Evolutionary conservation across 148 eudicot genomes (phyloP), one percentile per base, ranked within the genome.

Genomic region (Selenicereus undatus): DNA sequence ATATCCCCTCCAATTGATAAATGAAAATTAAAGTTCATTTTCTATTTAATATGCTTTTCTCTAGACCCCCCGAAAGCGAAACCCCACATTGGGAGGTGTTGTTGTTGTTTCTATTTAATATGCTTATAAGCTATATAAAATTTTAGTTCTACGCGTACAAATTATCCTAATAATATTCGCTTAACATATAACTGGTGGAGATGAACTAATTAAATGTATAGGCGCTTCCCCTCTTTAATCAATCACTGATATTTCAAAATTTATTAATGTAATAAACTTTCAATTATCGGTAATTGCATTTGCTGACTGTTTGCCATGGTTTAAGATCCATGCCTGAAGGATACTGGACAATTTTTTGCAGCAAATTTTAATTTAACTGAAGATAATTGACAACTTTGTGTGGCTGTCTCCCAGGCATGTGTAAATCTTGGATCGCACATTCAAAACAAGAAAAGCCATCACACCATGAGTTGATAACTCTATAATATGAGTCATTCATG

Each of bases 371-470:
- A 14, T 54, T 62, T 21, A 62, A 62, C 22, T 22, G 11, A n/a
- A 62, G 27, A n/a, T n/a, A n/a, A 62, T 62, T 62, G 26, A 14
- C 68, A 64, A 8, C 68, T 64, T 8, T n/a, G 29, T 64, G 68
- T 64, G 68, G 68, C 3, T 64, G 68, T 64, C 68, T 64, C 68
- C 68, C n/a, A 64, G 30, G 29, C 68, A 64, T 22, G n/a, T 64
- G 68, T 64, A 10, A 26, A 64, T 64, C 68, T 64, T 64, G 68
- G 29, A 64, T 64, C 12, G n/a, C n/a, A 64, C 68, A n/a, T n/a
- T 62, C 27, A n/a, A n/a, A 62, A 62, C 68, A 62, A 62, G 68
- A 5, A 62, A 64, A 64, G 68, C 29, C 68, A 64, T 64, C 68
- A n/a, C 26, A 64, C 11, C 29, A 64, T 64, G 68, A 64, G 11